Conservation (phyloP, 768 basidiomycete species). For the Mycena maculata region DNA sequence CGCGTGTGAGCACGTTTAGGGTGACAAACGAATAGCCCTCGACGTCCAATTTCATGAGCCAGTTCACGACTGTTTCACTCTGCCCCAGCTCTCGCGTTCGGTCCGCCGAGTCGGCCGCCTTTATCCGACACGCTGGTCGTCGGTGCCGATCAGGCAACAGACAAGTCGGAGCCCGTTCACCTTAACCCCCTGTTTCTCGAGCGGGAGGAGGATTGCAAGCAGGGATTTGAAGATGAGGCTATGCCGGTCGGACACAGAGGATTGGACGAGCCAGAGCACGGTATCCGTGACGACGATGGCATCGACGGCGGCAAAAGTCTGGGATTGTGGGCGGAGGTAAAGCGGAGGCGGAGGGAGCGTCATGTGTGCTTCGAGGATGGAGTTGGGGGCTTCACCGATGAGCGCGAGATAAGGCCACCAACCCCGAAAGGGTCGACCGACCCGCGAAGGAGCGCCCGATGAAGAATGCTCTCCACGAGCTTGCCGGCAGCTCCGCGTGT, state of each 20-base stretch:
- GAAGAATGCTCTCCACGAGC: conserved; percentile 15
- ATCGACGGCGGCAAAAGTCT: conserved; percentile 8
- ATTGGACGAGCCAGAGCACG: neutral
- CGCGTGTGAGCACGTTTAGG: no score
- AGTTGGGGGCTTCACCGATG: neutral
- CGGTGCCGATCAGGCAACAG: conserved; percentile 7
- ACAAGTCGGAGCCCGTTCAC: neutral
- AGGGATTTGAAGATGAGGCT: neutral
- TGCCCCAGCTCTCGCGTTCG: neutral
- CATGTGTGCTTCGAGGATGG: neutral
- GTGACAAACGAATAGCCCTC: no score
- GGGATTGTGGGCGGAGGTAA: neutral
- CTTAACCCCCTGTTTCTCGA: neutral
- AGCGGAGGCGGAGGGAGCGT: neutral
- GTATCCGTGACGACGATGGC: neutral
- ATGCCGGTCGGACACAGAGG: neutral
- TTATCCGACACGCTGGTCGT: neutral
- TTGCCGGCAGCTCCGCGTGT: conserved; percentile 11
- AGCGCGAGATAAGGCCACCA: no score
- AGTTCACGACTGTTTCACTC: neutral
- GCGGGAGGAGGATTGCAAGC: neutral
- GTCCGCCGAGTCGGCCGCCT: neutral
- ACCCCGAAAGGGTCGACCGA: no score
- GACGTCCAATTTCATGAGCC: neutral
- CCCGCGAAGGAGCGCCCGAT: neutral